A percentile compares a stretch with the other conserved stretches of the same genome.
Evolutionary conservation across 257 asterid species (phyloP).

Genomic region (Avicennia marina): DNA sequence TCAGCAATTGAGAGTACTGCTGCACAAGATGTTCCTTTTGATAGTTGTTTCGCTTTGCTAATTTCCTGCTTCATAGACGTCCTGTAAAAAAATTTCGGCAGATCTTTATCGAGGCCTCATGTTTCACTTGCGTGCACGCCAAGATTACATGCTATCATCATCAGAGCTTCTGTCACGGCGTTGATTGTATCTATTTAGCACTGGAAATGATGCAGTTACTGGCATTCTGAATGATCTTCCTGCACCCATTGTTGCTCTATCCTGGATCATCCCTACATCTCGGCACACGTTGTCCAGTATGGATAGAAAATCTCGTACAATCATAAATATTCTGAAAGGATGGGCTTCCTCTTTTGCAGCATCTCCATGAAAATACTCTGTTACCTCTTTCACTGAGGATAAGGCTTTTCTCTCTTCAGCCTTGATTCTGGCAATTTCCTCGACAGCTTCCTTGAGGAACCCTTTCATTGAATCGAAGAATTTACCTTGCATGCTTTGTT

Average conservation of each 20-base stretch:
- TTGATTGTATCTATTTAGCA: conserved; percentile 56
- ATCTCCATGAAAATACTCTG: conserved; percentile 91
- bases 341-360: conserved; percentile 95
- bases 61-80: background rate
- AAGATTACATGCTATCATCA: background rate
- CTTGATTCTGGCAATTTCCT: conserved; percentile 52
- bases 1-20: too few species aligned
- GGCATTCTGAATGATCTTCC: conserved; percentile 82
- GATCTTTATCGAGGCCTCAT: background rate
- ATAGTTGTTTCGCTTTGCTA: too few species aligned
- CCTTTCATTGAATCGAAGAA: conserved; percentile 68
- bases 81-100: background rate
- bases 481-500: conserved; percentile 45
- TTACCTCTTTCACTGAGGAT: conserved; percentile 67
- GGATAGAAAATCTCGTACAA: conserved; percentile 80
- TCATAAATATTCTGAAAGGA: conserved; percentile 80
- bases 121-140: background rate
- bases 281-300: conserved; percentile 80
- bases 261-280: conserved; percentile 86
- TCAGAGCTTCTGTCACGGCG: conserved; percentile 25
- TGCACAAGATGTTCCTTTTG: background rate
- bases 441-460: conserved; percentile 63
- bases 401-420: conserved; percentile 58
- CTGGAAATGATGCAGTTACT: conserved; percentile 57
- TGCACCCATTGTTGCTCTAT: conserved; percentile 58